phyloP scores from a whole-genome alignment of 257 asterid genomes.

The Nicotiana tomentosiformis region DNA sequence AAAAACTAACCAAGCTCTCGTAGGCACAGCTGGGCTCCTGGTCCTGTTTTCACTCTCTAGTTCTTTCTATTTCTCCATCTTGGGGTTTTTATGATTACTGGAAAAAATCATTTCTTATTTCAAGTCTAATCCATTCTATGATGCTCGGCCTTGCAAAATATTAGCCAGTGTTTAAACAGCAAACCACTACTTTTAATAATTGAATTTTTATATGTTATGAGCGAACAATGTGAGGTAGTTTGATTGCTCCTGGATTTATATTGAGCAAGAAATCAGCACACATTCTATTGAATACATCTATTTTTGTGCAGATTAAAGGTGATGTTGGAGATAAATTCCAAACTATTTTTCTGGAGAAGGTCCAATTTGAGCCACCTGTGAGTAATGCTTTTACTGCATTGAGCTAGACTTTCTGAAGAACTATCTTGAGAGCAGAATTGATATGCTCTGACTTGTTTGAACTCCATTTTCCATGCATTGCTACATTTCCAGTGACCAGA shows the following conservation, averaged over 20 bases:
- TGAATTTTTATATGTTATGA: background rate
- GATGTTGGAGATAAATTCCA: constrained; percentile 33
- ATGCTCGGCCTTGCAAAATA: background rate
- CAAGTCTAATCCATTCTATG: background rate
- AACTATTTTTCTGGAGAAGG: constrained; percentile 44
- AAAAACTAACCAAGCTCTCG: background rate
- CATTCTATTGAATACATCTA: constrained; percentile 4
- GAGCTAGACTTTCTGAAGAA: background rate
- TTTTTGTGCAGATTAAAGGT: constrained; percentile 49
- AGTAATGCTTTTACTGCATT: constrained; percentile 21
- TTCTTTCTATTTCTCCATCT: background rate
- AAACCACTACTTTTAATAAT: background rate
- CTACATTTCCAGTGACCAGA: background rate
- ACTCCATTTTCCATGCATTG: background rate
- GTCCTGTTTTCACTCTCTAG: background rate
- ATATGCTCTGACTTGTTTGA: background rate
- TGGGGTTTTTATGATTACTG: background rate
- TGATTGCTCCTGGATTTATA: background rate
- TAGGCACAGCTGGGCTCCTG: background rate
- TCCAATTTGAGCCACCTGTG: constrained; percentile 47
- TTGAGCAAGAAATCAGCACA: background rate
- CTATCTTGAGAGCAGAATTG: background rate
- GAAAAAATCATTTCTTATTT: background rate
- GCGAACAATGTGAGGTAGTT: background rate
- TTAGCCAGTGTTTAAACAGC: background rate